These are phyloP conservation scores for Chalaropsis thielavioides DNA, from an alignment of 2,329 filamentous ascomycete species.

Conservation along the genomic window DNA sequence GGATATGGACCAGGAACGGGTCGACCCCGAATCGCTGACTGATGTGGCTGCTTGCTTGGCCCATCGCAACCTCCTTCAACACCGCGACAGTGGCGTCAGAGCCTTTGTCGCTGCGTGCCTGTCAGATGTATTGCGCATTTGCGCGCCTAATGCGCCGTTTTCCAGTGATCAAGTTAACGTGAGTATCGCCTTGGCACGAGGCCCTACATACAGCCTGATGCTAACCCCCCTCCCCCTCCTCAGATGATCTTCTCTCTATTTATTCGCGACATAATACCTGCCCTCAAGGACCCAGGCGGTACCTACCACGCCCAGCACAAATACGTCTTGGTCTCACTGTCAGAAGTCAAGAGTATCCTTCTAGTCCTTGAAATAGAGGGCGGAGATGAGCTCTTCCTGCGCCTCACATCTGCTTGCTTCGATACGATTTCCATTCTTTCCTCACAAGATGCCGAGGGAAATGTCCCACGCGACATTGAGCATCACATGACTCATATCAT, in stretches of 20 bases:
- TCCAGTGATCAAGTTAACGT: constrained; percentile 83
- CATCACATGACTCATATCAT: constrained; percentile 81
- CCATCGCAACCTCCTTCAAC: constrained; percentile 64
- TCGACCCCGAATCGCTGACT: constrained; percentile 67
- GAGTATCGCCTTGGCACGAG: constrained; percentile 20
- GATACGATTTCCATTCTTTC: constrained; percentile 74
- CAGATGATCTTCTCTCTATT: constrained; percentile 90
- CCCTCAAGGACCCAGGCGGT: constrained; percentile 71
- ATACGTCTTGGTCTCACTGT: constrained; percentile 75
- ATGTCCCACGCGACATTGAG: constrained; percentile 83
- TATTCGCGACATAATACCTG: constrained; percentile 66
- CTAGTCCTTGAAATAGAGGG: constrained; percentile 78
- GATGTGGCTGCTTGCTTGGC: constrained; percentile 76
- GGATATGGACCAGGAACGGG: constrained; percentile 74
- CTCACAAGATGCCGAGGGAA: constrained; percentile 60
- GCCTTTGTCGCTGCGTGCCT: constrained; percentile 80
- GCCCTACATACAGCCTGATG: constrained; percentile 1
- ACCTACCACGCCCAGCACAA: constrained; percentile 89
- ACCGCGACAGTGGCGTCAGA: constrained; percentile 87
- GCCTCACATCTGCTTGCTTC: constrained; percentile 79
- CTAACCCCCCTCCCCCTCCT: constrained; percentile 19
- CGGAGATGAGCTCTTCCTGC: constrained; percentile 61
- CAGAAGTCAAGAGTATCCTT: constrained; percentile 87
- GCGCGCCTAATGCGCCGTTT: constrained; percentile 89
- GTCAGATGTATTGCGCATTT: constrained; percentile 83